Base-by-base conservation (phyloP, 345 rosid genomes). In the Eucalyptus erythrocorys region DNA sequence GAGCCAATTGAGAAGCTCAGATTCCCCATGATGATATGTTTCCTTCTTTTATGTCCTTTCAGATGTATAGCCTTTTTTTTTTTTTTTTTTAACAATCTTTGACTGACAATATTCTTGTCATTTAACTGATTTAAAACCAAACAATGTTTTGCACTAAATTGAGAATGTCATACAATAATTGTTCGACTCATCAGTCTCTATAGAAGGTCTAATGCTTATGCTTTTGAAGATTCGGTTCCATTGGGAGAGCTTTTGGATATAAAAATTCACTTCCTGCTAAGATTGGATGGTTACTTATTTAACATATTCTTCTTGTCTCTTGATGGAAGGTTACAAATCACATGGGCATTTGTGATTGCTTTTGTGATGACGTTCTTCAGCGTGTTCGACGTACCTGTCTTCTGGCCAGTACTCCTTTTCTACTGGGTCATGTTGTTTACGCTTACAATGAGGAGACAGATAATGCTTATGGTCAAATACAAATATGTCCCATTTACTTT, bases 381-480 rank as follows among this genome's bases (percentile, higher is more conserved):
- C 0, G 93, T 89, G 14, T 97, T 98, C 90, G 97, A 96, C 80
- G 97, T 96, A 47, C 99, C 99, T 89, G 99, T 98, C 8, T 98
- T 98, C 92, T 96, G 99, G 99, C 99, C 99, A 30, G 97, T 98
- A 88, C 99, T 98, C 30, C 95, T 96, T 17, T 96, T 96, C 96
- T 98, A 98, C 92, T 96, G 98, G 98, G 66, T 97, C 50, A 89
- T 96, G 93, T 80, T 98, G 61, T 96, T 96, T 87, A 88, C 93
- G 86, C 93, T 95, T 34, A 98, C 99, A n/a, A 96, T 96, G 99
- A 96, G 94, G 94, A 94, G 92, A 90, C 99, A 98, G 91, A 96
- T 98, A 87, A 92, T 92, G 89, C 99, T 95, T 90, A 98, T 98
- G 99, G 91, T 98, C 96, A 98, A 95, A 90, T 97, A 98, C 90